phyloP scores from a whole-genome alignment of 2,329 filamentous ascomycete genomes.

The Fusarium duplospermum region DNA sequence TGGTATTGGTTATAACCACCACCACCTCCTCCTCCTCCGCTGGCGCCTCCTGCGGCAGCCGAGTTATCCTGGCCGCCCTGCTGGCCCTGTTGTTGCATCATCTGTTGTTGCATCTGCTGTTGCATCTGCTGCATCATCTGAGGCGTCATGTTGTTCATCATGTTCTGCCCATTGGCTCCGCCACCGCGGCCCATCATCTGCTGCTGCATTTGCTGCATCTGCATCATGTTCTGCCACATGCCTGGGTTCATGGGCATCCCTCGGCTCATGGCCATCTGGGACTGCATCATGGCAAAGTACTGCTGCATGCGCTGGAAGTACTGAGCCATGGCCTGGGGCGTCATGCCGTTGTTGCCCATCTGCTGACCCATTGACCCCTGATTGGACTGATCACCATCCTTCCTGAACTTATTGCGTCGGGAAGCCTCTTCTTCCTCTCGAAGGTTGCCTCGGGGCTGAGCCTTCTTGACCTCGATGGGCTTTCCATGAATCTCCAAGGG shows the following conservation, averaged over 20 bases:
- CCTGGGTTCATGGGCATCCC: slow-evolving; percentile 78
- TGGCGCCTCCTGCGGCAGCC: slow-evolving; percentile 26
- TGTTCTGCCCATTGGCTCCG: slow-evolving; percentile 51
- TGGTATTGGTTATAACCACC: slow-evolving; percentile 52
- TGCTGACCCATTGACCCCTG: slow-evolving; percentile 55
- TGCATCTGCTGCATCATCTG: slow-evolving; percentile 72
- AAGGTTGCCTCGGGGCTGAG: slow-evolving; percentile 93
- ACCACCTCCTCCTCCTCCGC: slow-evolving; percentile 45
- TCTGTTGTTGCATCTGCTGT: slow-evolving; percentile 58
- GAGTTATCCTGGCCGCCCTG: slow-evolving; percentile 46
- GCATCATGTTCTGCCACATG: slow-evolving; percentile 81
- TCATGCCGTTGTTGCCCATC: slow-evolving; percentile 75
- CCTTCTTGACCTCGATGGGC: slow-evolving; percentile 97
- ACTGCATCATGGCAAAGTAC: slow-evolving; percentile 95
- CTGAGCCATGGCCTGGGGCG: slow-evolving; percentile 96
- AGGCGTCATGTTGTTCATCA: slow-evolving; percentile 59
- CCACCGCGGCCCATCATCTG: slow-evolving; percentile 61
- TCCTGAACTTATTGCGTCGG: slow-evolving; percentile 71
- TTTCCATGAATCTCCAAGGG: slow-evolving; percentile 95
- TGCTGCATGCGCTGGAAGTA: slow-evolving; percentile 99
- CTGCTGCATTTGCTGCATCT: slow-evolving; percentile 77
- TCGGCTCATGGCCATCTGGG: slow-evolving; percentile 88
- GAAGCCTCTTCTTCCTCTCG: slow-evolving; percentile 87
- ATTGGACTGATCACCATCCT: slow-evolving; percentile 60
- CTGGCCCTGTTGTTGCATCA: slow-evolving; percentile 55